Conservation (phyloP, 2,329 filamentous ascomycete species). For the Alternaria infectoria region DNA sequence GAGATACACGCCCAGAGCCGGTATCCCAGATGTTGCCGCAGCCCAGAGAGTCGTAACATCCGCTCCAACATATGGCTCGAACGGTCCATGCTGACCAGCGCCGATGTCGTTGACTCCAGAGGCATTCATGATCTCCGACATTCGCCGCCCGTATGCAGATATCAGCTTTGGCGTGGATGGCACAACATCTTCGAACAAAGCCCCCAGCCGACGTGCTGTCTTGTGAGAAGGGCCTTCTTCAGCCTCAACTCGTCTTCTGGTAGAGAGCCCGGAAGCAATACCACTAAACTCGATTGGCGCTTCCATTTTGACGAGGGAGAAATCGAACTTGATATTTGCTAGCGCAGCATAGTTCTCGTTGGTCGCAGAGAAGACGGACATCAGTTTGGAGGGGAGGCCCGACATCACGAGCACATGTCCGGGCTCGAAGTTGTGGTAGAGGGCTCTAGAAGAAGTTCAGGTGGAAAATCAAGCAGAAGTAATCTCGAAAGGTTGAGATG, state of each 20-base stretch:
- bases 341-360: slow-evolving; percentile 20
- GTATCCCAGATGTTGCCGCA: slow-evolving; percentile 43
- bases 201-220: slow-evolving; percentile 50
- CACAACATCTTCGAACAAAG: slow-evolving; percentile 46
- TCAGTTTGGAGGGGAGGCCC: not conserved
- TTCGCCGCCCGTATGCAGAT: slow-evolving; percentile 44
- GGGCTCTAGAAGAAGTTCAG: too few relatives aligned
- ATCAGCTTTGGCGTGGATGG: slow-evolving; percentile 45
- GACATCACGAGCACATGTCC: not conserved
- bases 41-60: slow-evolving; percentile 49
- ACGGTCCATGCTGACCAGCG: slow-evolving; percentile 3
- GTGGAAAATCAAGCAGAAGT: not conserved
- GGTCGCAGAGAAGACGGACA: not conserved
- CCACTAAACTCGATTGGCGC: slow-evolving; percentile 48
- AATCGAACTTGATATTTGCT: slow-evolving; percentile 52
- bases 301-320: slow-evolving; percentile 51
- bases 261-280: slow-evolving; percentile 41
- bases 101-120: not conserved
- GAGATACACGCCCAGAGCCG: slow-evolving; percentile 40
- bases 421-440: not conserved
- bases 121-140: slow-evolving; percentile 20
- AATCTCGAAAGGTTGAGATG: not conserved
- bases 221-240: slow-evolving; percentile 49
- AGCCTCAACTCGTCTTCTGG: slow-evolving; percentile 40
- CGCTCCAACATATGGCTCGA: slow-evolving; percentile 29